Evolutionary conservation across 768 basidiomycete species (phyloP).

Genomic region (Mycena kentingensis): DNA sequence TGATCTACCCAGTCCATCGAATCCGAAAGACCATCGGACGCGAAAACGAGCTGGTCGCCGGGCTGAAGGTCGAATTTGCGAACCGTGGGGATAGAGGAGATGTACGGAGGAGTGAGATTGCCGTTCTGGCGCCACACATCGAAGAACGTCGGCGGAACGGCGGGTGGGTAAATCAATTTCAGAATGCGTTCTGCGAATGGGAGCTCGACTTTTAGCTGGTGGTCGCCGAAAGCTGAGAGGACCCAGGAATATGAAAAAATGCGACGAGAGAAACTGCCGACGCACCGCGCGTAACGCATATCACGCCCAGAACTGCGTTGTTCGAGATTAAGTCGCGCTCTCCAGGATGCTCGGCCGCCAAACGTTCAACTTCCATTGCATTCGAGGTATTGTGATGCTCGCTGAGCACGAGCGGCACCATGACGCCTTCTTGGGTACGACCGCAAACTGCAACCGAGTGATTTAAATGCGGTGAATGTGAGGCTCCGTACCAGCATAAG

Average conservation of each 20-base stretch:
- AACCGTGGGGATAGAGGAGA: slow-evolving; percentile 10
- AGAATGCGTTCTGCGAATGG: neutral
- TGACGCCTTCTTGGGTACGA: no score
- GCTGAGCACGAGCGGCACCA: no score
- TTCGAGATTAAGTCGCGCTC: no score
- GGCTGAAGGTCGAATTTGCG: slow-evolving; percentile 6
- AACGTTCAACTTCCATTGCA: no score
- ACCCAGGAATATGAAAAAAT: no score
- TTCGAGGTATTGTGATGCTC: no score
- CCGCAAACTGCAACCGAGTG: no score
- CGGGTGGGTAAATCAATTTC: slow-evolving; percentile 2
- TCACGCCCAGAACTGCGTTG: no score
- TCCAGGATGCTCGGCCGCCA: no score
- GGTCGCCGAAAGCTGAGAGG: slow-evolving; percentile 14
- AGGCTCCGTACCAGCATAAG: no score
- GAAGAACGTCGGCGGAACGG: neutral
- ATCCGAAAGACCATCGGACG: slow-evolving; percentile 18
- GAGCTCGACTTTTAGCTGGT: slow-evolving; percentile 13
- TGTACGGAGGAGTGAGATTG: slow-evolving; percentile 14
- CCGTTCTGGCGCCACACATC: neutral
- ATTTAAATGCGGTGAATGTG: no score
- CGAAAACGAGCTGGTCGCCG: slow-evolving; percentile 14
- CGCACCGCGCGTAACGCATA: no score
- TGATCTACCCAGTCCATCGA: slow-evolving; percentile 2
- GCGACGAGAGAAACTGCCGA: neutral